Conservation (phyloP, 768 basidiomycete genomes). For the Pulveroboletus sp. region DNA sequence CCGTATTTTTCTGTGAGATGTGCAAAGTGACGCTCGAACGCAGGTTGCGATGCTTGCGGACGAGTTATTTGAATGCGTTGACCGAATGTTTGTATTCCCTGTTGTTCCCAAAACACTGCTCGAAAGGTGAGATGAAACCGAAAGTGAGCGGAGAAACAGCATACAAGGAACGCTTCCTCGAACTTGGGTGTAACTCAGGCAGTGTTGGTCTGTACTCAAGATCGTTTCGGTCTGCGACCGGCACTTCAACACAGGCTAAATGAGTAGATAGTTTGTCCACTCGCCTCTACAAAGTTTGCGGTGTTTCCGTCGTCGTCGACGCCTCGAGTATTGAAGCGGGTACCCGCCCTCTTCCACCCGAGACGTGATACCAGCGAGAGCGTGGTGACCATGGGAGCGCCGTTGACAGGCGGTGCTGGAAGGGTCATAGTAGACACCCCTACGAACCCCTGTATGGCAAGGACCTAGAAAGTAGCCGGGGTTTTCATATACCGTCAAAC, state of each 20-base stretch:
- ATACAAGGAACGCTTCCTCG: conserved; percentile 92
- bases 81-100: conserved; percentile 91
- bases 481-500: conserved; percentile 3
- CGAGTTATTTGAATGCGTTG: conserved; percentile 93
- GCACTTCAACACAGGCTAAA: conserved; percentile 1
- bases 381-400: conserved; percentile 67
- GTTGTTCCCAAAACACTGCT: conserved; percentile 98
- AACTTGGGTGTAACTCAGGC: conserved; percentile 89
- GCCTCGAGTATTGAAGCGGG: conserved; percentile 94
- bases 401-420: conserved; percentile 69
- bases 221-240: conserved; percentile 79
- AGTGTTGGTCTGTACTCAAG: conserved; percentile 80
- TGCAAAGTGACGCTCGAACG: conserved; percentile 91
- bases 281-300: conserved; percentile 94
- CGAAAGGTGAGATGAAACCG: conserved; percentile 8
- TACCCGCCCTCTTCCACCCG: conserved; percentile 93
- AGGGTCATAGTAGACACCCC: conserved; percentile 77
- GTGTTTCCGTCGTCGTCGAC: conserved; percentile 94
- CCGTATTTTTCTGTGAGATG: conserved; percentile 85
- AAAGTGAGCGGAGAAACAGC: conserved; percentile 26
- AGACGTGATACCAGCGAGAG: conserved; percentile 81
- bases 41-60: conserved; percentile 93
- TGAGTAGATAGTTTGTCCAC: conserved; percentile 16
- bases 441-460: conserved; percentile 92
- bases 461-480: conserved; percentile 44